phyloP scores from a whole-genome alignment of 768 basidiomycete genomes.

The Paxillus involutus region DNA sequence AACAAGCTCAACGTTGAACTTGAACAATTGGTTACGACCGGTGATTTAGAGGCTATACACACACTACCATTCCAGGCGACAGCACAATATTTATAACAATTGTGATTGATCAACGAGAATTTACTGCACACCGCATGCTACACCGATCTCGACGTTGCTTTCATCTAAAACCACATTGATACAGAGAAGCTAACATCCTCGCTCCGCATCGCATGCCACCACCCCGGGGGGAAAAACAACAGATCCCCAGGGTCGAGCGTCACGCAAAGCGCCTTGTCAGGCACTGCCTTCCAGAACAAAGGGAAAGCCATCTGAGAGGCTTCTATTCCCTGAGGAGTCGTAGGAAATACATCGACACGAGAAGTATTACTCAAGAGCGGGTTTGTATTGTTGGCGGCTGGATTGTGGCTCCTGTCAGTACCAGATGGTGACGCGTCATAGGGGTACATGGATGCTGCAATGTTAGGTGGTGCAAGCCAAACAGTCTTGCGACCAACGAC shows the following conservation, averaged over 20 bases:
- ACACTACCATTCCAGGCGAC: background rate
- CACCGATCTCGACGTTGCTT: slow-evolving; percentile 1
- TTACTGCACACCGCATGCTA: too few species aligned
- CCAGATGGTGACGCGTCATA: slow-evolving; percentile 29
- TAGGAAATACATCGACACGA: slow-evolving; percentile 72
- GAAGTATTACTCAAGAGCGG: slow-evolving; percentile 81
- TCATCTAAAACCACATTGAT: slow-evolving; percentile 84
- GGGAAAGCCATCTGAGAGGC: slow-evolving; percentile 36
- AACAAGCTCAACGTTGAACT: slow-evolving; percentile 10
- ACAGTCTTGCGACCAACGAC: slow-evolving; percentile 86
- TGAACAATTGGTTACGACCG: slow-evolving; percentile 28
- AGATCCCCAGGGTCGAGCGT: slow-evolving; percentile 82
- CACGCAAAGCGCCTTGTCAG: slow-evolving; percentile 56
- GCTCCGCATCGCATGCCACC: slow-evolving; percentile 93
- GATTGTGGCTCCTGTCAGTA: slow-evolving; percentile 30
- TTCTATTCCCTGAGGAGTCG: slow-evolving; percentile 20
- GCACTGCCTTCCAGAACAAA: slow-evolving; percentile 56
- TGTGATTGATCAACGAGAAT: background rate
- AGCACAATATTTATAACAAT: too few species aligned
- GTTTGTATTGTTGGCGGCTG: slow-evolving; percentile 38
- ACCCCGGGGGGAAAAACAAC: slow-evolving; percentile 86
- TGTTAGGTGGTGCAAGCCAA: slow-evolving; percentile 82
- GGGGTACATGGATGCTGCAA: slow-evolving; percentile 60
- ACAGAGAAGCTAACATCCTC: slow-evolving; percentile 83
- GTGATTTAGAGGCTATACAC: slow-evolving; percentile 20